Base-by-base conservation (phyloP, 345 rosid genomes). In the Clausena lansium region DNA sequence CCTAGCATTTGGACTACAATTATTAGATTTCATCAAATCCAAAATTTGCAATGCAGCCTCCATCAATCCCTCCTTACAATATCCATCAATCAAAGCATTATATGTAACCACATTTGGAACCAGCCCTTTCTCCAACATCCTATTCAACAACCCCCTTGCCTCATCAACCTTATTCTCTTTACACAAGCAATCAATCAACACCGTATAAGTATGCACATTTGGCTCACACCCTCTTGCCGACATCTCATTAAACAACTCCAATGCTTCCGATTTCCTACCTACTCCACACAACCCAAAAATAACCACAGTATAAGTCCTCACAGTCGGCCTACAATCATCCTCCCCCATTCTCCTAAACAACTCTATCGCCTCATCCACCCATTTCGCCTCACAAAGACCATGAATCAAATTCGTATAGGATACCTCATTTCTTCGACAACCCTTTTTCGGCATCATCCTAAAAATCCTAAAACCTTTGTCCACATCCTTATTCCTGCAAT, bases 11-110 rank as follows among this genome's bases (percentile, higher is more conserved):
- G 95, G 95, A 75, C 76, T 61, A 47, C 90, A 81, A n/a, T 84
- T 86, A 72, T 82, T 85, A 24, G 89, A 82, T 72, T 87, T 87
- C 95, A 95, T 91, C 87, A 90, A 71, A 70, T 71, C 92, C 84
- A 95, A 87, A 80, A 95, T 82, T 59, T 85, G 90, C 66, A 83
- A 65, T 3, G 98, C 97, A 64, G 81, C 89, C 80, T 87, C 93
- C 77, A 86, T 80, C 73, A 77, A 79, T 25, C 94, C 93, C 66
- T 85, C 86, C 87, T 93, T 91, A 78, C 94, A 91, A 63, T 93
- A 93, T 78, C 98, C 98, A 64, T 90, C 86, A 79, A 91, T 88
- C 82, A 95, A 82, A 13, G 93, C 97, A 87, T 95, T 95, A 72
- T 93, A 95, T 24, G 98, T 93, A 78, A 92, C 88, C 58, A 88